Conservation (phyloP, 768 basidiomycete genomes). For the Serendipita sp. region DNA sequence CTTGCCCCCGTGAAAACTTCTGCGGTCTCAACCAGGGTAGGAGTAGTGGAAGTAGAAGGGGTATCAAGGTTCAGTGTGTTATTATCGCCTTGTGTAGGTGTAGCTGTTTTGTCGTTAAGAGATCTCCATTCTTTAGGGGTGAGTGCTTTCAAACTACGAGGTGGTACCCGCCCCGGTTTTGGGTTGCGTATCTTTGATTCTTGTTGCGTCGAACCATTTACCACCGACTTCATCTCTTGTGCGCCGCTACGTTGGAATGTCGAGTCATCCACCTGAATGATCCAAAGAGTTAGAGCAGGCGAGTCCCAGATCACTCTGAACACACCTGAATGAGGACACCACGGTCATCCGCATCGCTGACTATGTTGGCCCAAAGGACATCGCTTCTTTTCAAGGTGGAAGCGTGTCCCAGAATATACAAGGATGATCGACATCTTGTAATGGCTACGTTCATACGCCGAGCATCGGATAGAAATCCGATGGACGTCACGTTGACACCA, state of each 20-base stretch:
- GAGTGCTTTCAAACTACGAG: too few relatives aligned
- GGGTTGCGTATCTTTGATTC: too few relatives aligned
- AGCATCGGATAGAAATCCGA: constrained; percentile 76
- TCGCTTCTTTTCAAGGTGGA: constrained; percentile 81
- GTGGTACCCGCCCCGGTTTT: too few relatives aligned
- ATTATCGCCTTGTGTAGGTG: too few relatives aligned
- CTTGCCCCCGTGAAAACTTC: too few relatives aligned
- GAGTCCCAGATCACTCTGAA: neutral
- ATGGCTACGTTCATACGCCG: constrained; percentile 98
- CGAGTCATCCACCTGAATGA: neutral
- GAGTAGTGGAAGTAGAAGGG: too few relatives aligned
- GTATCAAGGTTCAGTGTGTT: too few relatives aligned
- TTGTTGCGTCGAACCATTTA: neutral
- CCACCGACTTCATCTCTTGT: neutral
- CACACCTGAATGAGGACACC: constrained; percentile 48
- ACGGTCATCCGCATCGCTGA: constrained; percentile 57
- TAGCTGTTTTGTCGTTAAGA: too few relatives aligned
- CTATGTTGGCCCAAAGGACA: constrained; percentile 58
- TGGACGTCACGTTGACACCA: constrained; percentile 60
- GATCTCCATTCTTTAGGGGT: too few relatives aligned
- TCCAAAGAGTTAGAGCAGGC: too few relatives aligned
- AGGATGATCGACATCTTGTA: constrained; percentile 86
- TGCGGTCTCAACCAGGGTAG: too few relatives aligned
- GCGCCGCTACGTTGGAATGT: neutral
- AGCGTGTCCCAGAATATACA: constrained; percentile 86